phyloP scores from a whole-genome alignment of 1,284 basidiomycete species.

The Tilletia indica region DNA sequence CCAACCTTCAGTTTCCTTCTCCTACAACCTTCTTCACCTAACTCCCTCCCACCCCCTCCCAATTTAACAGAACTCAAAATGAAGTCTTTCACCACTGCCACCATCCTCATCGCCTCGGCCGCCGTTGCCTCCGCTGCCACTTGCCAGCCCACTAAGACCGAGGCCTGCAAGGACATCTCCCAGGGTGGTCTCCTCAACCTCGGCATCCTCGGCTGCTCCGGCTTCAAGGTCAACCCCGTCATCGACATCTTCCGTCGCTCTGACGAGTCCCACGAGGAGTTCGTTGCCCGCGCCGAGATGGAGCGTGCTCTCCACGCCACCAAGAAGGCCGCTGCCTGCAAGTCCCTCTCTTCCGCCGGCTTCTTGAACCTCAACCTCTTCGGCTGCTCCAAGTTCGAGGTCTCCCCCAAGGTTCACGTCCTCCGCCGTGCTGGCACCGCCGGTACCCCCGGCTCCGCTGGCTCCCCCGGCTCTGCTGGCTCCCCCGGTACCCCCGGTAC shows the following conservation, averaged over 20 bases:
- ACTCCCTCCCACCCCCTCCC: not conserved
- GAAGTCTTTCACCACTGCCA: slow-evolving; percentile 13
- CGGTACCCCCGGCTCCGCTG: not conserved
- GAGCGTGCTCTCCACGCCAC: slow-evolving; percentile 2
- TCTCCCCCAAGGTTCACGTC: slow-evolving; percentile 10
- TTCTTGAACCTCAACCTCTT: slow-evolving; percentile 19
- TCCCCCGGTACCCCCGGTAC: not conserved
- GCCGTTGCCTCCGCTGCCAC: slow-evolving; percentile 2
- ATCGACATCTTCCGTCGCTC: slow-evolving; percentile 1
- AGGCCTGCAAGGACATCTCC: slow-evolving; percentile 10
- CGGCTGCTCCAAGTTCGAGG: slow-evolving; percentile 8
- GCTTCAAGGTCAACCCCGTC: slow-evolving; percentile 16
- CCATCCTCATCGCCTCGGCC: slow-evolving; percentile 9
- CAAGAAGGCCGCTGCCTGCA: slow-evolving; percentile 6
- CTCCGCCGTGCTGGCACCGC: not conserved
- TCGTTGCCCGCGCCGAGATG: slow-evolving; percentile 17
- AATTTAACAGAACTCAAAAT: not conserved
- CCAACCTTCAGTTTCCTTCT: not conserved
- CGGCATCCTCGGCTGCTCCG: slow-evolving; percentile 14
- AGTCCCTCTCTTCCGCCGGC: slow-evolving; percentile 4
- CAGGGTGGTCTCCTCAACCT: slow-evolving; percentile 16
- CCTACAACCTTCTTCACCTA: not conserved
- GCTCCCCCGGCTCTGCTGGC: slow-evolving; percentile 14
- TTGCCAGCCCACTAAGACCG: slow-evolving; percentile 2
- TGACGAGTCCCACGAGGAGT: slow-evolving; percentile 12